Evolutionary conservation across 75 land plant genomes (phyloP), one percentile per base, ranked within the genome.

Genomic region (Sequoia sempervirens): DNA sequence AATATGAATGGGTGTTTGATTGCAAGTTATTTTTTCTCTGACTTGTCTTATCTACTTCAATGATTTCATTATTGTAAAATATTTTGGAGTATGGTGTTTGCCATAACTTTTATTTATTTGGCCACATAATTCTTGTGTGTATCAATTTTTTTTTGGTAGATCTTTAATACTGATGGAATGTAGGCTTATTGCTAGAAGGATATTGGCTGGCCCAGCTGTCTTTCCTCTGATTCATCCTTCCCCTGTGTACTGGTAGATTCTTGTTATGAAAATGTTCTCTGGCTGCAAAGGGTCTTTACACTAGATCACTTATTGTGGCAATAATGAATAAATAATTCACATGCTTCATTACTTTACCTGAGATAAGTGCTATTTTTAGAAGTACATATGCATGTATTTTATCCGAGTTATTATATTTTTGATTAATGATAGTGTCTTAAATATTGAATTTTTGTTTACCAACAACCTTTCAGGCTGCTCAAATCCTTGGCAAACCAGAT

Each of bases 401-500:
- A 72, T 72, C 37, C 5, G 66, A 61, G 6, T 38, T 18, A 10
- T 75, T 34, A 17, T 34, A 18, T 34, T 75, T 32, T 30, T 75
- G 79, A 28, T 36, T 34, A 15, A 75, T 38, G 79, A n/a, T 23
- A 47, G 13, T 50, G 53, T 50, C 53, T 50, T 12, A 13, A 50
- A 50, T 50, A 50, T 1, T 5, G 20, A 2, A 76, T 76, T 40
- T 8, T 76, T 40, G 18, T 40, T 37, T 76, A 30, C 12, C 54
- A 17, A 74, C 2, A 52, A 41, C 66, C 17, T 58, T 13, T 45
- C 87, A 97, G 99, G 87, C 91, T 81, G 99, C 99, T 69, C 98
- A 97, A 85, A 80, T 96, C 56, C 47, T 97, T 38, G 99, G 98
- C 75, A 97, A 97, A 82, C 99, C 99, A 23, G 99, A 97, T 83